Evolutionary conservation across 2,329 filamentous ascomycete genomes (phyloP).

Genomic region (Dryadomyces quercivorus): DNA sequence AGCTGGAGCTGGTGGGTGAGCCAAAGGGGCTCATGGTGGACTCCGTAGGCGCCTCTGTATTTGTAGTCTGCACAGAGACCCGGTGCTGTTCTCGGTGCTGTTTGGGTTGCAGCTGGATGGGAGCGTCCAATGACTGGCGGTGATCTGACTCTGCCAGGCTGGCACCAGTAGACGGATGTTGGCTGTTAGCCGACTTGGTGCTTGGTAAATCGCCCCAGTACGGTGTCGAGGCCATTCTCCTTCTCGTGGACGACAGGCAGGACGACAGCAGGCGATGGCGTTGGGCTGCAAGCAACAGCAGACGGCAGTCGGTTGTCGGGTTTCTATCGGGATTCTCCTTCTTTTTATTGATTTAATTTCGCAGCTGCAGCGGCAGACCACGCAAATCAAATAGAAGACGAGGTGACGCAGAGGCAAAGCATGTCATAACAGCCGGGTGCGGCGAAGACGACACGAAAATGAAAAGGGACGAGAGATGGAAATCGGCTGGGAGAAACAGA

Average conservation of each 20-base stretch:
- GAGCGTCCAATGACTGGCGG: slow-evolving; percentile 21
- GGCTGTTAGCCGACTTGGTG: slow-evolving; percentile 26
- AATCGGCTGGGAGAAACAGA: background rate
- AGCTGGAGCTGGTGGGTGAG: slow-evolving; percentile 40
- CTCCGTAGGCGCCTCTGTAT: slow-evolving; percentile 42
- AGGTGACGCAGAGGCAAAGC: slow-evolving; percentile 1
- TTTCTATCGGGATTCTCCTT: background rate
- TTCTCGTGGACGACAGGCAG: slow-evolving; percentile 24
- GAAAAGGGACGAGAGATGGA: background rate
- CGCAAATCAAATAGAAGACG: background rate
- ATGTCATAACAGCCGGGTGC: background rate
- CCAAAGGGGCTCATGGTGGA: slow-evolving; percentile 46
- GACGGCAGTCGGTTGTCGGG: background rate
- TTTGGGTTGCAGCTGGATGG: slow-evolving; percentile 27
- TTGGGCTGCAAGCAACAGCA: slow-evolving; percentile 15
- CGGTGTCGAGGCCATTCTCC: background rate
- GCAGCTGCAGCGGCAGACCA: background rate
- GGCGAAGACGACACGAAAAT: background rate
- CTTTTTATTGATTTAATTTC: background rate
- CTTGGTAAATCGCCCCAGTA: slow-evolving; percentile 31
- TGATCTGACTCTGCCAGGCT: slow-evolving; percentile 16
- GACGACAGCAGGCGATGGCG: too few relatives aligned
- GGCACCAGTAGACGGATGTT: slow-evolving; percentile 25
- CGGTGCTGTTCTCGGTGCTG: slow-evolving; percentile 38
- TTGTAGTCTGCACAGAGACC: slow-evolving; percentile 41